Base-by-base conservation (phyloP, 768 basidiomycete genomes). In the Sarcodon aspratus region DNA sequence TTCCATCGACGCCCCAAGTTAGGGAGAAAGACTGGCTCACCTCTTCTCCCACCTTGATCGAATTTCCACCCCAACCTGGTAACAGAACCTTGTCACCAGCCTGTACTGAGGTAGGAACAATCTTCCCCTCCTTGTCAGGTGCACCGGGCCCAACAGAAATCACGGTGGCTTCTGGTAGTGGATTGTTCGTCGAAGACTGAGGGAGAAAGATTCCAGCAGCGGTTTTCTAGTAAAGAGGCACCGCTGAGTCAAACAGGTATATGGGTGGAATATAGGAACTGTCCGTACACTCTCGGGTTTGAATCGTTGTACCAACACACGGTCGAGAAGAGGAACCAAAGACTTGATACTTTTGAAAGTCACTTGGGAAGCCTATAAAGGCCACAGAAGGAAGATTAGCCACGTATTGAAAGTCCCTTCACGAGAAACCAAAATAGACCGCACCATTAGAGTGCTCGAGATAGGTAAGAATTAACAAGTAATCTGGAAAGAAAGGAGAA, bases 31-130 rank as follows among this genome's bases (percentile, higher is more conserved):
- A 13, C 35, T 18, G 9, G 75, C 85, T 51, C 59, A 92, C 95
- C 64, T 97, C 94, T 21, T 98, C 96, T 36, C 93, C 94, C 44
- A 98, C 79, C 70, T 99, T 99, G 67, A 99, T 92, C 12, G 88
- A 64, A 61, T 82, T 93, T 9, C 96, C 96, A 47, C 96, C 96
- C 89, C 95, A 99, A 6, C 89, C 90, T 10, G 96, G 95, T 4
- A 99, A 71, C 46, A 99, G 73, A 12, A 98, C 94, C 9, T 87
- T 76, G 70, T 98, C 96, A 36, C 95, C 95, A 13, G 85, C 75
- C 69, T 85, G 80, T 44, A 98, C 94, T 13, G 69, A 63, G 6
- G 83, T 78, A 3, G 91, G 86, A 13, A 84, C 67, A 8, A 95
- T 47, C 9, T 72, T 63, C 33, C 95, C 95, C 1, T 89, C 79